A percentile compares a stretch with the other conserved stretches of the same genome.
Evolutionary conservation across 768 basidiomycete species (phyloP).

Genomic region (Pleurotus platypus): DNA sequence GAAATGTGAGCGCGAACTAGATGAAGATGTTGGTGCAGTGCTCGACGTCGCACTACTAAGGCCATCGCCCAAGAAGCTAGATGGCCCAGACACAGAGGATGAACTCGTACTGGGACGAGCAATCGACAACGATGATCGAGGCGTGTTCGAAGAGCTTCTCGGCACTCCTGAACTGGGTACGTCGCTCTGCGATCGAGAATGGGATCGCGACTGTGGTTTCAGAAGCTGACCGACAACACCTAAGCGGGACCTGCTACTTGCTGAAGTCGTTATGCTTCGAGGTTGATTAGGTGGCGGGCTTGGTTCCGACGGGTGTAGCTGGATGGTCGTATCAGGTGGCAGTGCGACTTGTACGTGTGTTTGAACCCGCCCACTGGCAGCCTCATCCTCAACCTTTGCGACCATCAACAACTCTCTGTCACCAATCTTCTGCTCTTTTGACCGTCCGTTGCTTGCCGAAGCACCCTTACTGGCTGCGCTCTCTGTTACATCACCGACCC

Average conservation of each 20-base stretch:
- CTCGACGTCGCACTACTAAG: too few species aligned
- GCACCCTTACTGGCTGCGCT: constrained; percentile 12
- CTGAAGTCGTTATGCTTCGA: constrained; percentile 12
- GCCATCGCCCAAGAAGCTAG: constrained; percentile 27
- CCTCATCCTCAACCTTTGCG: constrained; percentile 19
- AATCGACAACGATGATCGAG: constrained; percentile 2
- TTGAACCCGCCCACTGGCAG: constrained; percentile 19
- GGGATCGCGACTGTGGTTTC: constrained; percentile 35
- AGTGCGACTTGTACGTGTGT: constrained; percentile 13
- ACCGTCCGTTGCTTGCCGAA: neutral
- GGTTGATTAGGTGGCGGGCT: constrained; percentile 8
- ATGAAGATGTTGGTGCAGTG: neutral
- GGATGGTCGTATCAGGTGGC: neutral
- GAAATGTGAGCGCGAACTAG: neutral
- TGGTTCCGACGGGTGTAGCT: neutral
- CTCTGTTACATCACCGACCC: constrained; percentile 57
- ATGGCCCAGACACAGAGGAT: constrained; percentile 24
- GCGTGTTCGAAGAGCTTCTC: constrained; percentile 1
- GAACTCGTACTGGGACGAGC: constrained; percentile 6
- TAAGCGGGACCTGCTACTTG: constrained; percentile 31
- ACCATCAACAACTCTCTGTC: constrained; percentile 16
- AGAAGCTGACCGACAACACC: constrained; percentile 40
- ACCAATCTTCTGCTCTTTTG: constrained; percentile 15
- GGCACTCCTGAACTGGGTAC: constrained; percentile 16
- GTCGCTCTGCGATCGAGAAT: constrained; percentile 39